phyloP scores from a whole-genome alignment of 2,329 filamentous ascomycete genomes.

The Penicillium digitatum region DNA sequence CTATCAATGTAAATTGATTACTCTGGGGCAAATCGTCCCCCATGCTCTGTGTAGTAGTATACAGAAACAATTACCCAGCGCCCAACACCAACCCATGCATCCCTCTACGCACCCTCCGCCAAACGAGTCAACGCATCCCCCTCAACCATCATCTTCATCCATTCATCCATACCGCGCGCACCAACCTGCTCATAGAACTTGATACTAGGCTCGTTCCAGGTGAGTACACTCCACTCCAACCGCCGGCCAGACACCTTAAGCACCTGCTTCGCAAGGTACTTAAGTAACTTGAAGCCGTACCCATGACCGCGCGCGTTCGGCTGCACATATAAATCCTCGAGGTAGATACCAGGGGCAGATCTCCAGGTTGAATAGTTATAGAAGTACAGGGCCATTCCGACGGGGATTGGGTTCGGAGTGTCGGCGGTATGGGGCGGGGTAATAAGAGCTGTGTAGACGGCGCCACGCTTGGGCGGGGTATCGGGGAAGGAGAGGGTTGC shows the following conservation, averaged over 20 bases:
- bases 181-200: slow-evolving; percentile 66
- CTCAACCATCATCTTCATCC: slow-evolving; percentile 50
- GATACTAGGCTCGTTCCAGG: slow-evolving; percentile 89
- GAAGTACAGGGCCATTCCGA: slow-evolving; percentile 85
- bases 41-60: background rate
- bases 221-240: slow-evolving; percentile 86
- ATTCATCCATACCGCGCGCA: slow-evolving; percentile 46
- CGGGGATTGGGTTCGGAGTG: slow-evolving; percentile 42
- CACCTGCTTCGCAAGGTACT: slow-evolving; percentile 74
- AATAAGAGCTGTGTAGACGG: slow-evolving; percentile 72
- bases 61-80: background rate
- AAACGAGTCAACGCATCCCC: slow-evolving; percentile 43
- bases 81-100: background rate
- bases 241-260: slow-evolving; percentile 66
- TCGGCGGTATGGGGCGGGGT: slow-evolving; percentile 48
- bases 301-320: slow-evolving; percentile 67
- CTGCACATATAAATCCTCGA: slow-evolving; percentile 88
- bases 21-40: background rate
- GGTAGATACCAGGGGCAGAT: slow-evolving; percentile 79
- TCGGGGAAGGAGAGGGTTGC: slow-evolving; percentile 74
- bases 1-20: background rate
- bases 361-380: slow-evolving; percentile 96
- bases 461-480: slow-evolving; percentile 49
- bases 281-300: slow-evolving; percentile 73
- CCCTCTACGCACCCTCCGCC: slow-evolving; percentile 28